These are phyloP conservation scores for Diaporthe humulicola DNA, from an alignment of 2,329 filamentous ascomycete genomes.

Conservation along the genomic window DNA sequence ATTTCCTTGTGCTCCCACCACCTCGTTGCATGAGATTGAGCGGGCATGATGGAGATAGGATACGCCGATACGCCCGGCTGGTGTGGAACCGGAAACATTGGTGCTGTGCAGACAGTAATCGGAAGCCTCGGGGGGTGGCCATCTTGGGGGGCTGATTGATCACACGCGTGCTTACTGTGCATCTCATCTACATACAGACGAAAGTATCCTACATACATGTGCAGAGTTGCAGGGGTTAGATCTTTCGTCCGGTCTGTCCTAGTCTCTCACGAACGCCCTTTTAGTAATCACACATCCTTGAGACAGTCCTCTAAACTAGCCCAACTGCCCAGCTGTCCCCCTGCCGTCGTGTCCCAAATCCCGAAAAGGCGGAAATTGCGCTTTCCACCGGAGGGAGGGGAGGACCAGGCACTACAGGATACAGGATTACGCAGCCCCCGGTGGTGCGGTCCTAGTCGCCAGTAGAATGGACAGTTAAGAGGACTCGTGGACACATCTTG, in stretches of 20 bases:
- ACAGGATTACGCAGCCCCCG: neutral
- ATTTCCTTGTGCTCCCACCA: neutral
- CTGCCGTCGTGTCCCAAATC: neutral
- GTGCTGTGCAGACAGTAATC: neutral
- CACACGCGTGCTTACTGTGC: slow-evolving; percentile 24
- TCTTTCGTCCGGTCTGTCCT: too few species aligned
- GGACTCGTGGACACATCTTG: slow-evolving; percentile 7
- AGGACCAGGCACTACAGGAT: neutral
- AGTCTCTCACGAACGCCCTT: neutral
- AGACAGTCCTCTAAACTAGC: neutral
- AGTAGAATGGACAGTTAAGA: neutral
- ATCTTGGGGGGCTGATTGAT: neutral
- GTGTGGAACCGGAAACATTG: neutral
- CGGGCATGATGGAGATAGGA: neutral
- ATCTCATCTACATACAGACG: neutral
- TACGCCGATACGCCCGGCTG: neutral
- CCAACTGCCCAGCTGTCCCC: neutral
- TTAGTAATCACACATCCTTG: slow-evolving; percentile 12
- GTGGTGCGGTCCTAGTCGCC: neutral
- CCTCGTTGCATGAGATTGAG: neutral
- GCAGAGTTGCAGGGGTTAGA: neutral
- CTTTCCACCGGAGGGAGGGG: neutral
- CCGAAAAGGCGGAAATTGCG: slow-evolving; percentile 23
- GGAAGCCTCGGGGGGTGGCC: neutral
- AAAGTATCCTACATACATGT: neutral